Conservation (phyloP, 495 filamentous ascomycete species). For the Aspergillus nanangensis region DNA sequence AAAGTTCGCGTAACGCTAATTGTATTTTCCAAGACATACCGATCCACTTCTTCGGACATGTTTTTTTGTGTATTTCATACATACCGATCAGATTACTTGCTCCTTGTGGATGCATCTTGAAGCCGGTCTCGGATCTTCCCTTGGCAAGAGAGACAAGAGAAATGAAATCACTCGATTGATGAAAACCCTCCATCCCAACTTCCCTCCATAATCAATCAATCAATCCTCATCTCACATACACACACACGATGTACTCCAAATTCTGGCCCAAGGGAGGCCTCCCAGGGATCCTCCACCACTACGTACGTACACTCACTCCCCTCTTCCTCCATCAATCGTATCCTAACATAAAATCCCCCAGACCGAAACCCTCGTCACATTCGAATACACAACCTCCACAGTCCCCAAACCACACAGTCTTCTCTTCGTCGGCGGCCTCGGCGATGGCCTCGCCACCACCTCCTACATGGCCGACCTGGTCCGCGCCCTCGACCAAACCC, state of each 20-base stretch:
- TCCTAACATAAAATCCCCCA: conserved; percentile 9
- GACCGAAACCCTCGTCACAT: conserved; percentile 44
- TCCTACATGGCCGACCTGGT: conserved; percentile 54
- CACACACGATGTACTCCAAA: conserved; percentile 41
- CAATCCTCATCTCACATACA: too few relatives aligned
- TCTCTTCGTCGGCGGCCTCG: conserved; percentile 78
- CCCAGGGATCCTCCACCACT: conserved; percentile 54
- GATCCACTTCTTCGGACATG: too few relatives aligned
- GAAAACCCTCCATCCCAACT: too few relatives aligned
- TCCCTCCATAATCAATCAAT: too few relatives aligned
- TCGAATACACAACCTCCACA: conserved; percentile 34
- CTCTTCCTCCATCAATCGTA: background rate
- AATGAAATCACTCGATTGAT: too few relatives aligned
- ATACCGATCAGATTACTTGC: too few relatives aligned
- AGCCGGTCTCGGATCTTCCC: too few relatives aligned
- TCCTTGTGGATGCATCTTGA: too few relatives aligned
- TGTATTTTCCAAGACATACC: too few relatives aligned
- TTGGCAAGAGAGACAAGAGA: too few relatives aligned
- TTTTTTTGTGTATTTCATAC: too few relatives aligned
- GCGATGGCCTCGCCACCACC: conserved; percentile 70
- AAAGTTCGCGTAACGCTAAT: too few relatives aligned
- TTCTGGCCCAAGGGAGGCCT: conserved; percentile 47
- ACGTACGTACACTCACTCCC: conserved; percentile 25
- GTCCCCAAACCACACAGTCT: conserved; percentile 56
- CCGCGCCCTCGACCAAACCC: conserved; percentile 47